phyloP scores from a whole-genome alignment of 768 basidiomycete genomes.

The Tulasnella sp. region DNA sequence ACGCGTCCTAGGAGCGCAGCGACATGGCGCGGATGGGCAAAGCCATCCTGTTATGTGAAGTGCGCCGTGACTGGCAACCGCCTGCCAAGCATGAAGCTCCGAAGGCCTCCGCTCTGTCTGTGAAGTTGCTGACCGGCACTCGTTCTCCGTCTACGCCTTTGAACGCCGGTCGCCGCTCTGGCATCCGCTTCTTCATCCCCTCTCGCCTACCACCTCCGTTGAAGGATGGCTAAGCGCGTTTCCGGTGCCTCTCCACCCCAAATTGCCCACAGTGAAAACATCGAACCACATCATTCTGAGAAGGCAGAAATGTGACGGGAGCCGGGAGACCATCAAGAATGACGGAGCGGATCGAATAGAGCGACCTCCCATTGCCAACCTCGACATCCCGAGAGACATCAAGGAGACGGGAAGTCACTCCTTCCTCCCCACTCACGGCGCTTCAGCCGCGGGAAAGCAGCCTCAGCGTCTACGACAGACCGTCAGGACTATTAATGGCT shows the following conservation, averaged over 20 bases:
- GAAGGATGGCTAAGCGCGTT: neutral
- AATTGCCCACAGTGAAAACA: neutral
- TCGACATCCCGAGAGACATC: neutral
- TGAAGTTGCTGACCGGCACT: neutral
- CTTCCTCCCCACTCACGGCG: neutral
- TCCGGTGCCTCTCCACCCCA: conserved; percentile 1
- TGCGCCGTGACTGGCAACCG: neutral
- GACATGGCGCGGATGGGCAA: neutral
- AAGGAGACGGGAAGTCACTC: conserved; percentile 1
- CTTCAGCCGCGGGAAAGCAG: neutral
- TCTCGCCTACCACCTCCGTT: neutral
- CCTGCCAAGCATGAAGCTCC: conserved; percentile 2
- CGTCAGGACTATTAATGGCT: neutral
- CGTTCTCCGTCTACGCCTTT: conserved; percentile 14
- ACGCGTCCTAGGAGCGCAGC: neutral
- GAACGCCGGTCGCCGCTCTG: conserved; percentile 6
- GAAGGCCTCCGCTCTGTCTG: neutral
- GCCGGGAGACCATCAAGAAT: neutral
- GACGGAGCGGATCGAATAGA: neutral
- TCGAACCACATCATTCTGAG: neutral
- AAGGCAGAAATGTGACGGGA: neutral
- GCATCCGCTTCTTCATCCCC: neutral
- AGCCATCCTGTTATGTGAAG: neutral
- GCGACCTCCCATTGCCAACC: conserved; percentile 7
- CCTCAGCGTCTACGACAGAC: neutral